Percentiles rank a stretch among this genome's conserved stretches.
Evolutionary conservation across 352 stramenopile species (phyloP).

Genomic region (Globisporangium spinosum): DNA sequence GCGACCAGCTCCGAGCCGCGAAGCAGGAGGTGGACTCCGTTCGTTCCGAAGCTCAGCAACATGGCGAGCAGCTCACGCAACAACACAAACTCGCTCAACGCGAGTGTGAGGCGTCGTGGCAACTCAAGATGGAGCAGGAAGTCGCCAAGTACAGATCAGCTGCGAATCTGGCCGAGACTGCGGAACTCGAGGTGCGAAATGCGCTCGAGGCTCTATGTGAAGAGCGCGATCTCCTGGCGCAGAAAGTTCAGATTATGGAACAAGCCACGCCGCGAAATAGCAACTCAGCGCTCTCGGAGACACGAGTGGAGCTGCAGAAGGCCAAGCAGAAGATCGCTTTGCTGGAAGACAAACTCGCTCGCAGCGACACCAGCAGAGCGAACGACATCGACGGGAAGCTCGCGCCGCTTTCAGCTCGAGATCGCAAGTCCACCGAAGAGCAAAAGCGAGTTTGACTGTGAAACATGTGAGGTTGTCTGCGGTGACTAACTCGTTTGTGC

Average conservation of each 20-base stretch:
- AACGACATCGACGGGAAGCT: slow-evolving; percentile 42
- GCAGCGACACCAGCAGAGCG: slow-evolving; percentile 19
- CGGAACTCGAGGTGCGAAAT: slow-evolving; percentile 10
- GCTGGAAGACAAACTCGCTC: slow-evolving; percentile 43
- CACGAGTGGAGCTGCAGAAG: slow-evolving; percentile 47
- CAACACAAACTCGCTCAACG: background rate
- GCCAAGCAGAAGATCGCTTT: slow-evolving; percentile 44
- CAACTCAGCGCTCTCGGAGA: slow-evolving; percentile 24
- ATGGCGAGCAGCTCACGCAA: background rate
- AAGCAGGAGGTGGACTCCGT: background rate
- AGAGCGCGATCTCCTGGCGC: slow-evolving; percentile 24
- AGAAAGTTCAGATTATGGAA: slow-evolving; percentile 17
- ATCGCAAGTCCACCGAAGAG: slow-evolving; percentile 39
- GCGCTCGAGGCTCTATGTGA: slow-evolving; percentile 18
- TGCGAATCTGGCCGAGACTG: slow-evolving; percentile 16
- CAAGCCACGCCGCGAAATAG: slow-evolving; percentile 14
- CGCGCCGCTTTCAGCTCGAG: slow-evolving; percentile 26
- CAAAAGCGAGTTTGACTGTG: slow-evolving; percentile 34
- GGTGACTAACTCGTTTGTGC: background rate
- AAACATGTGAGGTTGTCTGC: background rate
- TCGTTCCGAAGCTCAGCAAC: background rate
- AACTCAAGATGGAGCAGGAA: slow-evolving; percentile 2
- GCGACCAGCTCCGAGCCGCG: slow-evolving; percentile 5
- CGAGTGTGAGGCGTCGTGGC: slow-evolving; percentile 1
- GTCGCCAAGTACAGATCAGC: slow-evolving; percentile 8